Evolutionary conservation across 306 rosid genomes (phyloP), one percentile per base, ranked within the genome.

Genomic region (Herpetospermum pedunculosum): DNA sequence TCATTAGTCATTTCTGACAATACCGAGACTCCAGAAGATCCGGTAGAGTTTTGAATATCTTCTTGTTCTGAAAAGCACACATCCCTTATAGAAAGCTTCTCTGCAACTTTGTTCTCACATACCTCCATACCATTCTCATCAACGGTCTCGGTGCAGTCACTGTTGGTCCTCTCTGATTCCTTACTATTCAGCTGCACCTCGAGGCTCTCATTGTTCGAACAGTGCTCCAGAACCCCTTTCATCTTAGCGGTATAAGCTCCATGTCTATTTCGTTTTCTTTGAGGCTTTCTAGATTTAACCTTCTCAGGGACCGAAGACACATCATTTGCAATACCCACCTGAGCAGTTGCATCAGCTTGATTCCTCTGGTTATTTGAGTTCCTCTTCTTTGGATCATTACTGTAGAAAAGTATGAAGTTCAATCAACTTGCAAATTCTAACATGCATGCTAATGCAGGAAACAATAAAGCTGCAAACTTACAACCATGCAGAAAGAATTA

Each of bases 301-400:
- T 34, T 54, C 30, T 49, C 50, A 43, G 55, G 77, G 16, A 54
- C 23, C 21, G 44, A 29, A 55, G 69, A 30, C 23, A 35, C 26
- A 30, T 30, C 60, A 26, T n/a, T 70, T 23, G 23, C 49, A 63
- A 32, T 41, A 60, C 6, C 55, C 52, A 30, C 53, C 60, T 15
- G 69, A 50, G 34, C 70, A 62, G 50, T 21, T 16, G 16, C 48
- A 75, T 70, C 75, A 54, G 72, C 34, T 41, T 77, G 77, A 49
- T 76, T 84, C 57, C 64, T 76, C 11, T 34, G 68, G 77, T 81
- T 83, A 80, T 67, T 81, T 16, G 81, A 59, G 46, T 65, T 85
- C 14, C 1, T 74, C 79, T 77, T 83, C 83, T 74, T 83, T 16
- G 58, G 43, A 83, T 28, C 57, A 74, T 70, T 70, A 59, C 97